Evolutionary conservation across 2,329 filamentous ascomycete genomes (phyloP), one percentile per base, ranked within the genome.

Genomic region (Aspergillus pseudoterreus): DNA sequence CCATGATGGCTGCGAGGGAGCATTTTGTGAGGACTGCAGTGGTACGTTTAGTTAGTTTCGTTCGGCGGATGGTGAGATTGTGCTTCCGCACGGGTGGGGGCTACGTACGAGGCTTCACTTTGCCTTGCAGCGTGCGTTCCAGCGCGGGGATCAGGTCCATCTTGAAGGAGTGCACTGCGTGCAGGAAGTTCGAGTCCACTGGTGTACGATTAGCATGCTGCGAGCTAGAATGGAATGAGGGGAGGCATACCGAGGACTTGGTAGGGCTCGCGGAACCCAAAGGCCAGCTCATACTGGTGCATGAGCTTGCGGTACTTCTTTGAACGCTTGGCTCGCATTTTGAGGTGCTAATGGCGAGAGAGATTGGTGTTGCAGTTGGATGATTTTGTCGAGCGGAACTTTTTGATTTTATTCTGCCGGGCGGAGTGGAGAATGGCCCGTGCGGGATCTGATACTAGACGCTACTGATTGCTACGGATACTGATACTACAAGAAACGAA

Each of bases 181-280:
- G 81, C 47, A 97, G 82, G 62, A 97, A 89, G 58, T 91, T 84
- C 53, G 90, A 88, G 67, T 96, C 92, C 55, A 96, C 85, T 83
- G 22, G 61, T 59, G 8, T 43, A n/a, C 12, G n/a, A 57, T 51
- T 35, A 50, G 42, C n/a, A 48, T 57, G 27, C 8, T 15, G 10
- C 6, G 17, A 32, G 24, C 32, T 30, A 51, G 10, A n/a, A n/a
- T 11, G 10, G n/a, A 6, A 12, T 11, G 1, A 9, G 14, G 17
- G 41, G 27, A 24, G 15, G 32, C 30, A 32, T 75, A 87, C 84
- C 78, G 41, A 96, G 77, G 47, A 95, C 86, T 75, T 97, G 94
- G 75, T 96, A 97, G 10, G 94, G 91, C 74, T 94, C 88, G 61
- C 92, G 89, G 71, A 96, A 96, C 54, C 88, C 87, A 69, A 95